Evolutionary conservation across 1,284 basidiomycete species (phyloP), one percentile per base, ranked within the genome.

Genomic region (Somion occarium): DNA sequence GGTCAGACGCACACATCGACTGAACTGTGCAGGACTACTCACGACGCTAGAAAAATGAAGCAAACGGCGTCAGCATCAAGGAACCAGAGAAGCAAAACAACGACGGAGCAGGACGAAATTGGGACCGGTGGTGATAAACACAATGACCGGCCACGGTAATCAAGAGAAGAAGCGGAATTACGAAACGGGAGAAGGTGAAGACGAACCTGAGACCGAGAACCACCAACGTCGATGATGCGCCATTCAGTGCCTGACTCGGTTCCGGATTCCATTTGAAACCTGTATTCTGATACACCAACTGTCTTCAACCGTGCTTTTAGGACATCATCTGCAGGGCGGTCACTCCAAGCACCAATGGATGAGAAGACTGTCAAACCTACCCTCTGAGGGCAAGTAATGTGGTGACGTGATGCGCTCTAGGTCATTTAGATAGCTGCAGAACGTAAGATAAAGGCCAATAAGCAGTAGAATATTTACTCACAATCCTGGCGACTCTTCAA

Each of bases 161-260:
- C 44, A 22, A 45, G 43, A 24, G 58, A 60, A 72, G 27, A 50
- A 37, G 37, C 30, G 25, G 38, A 38, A 48, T 48, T 46, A 53
- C 37, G 42, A 24, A 26, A n/a, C 25, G 34, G 45, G 46, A 48
- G 22, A 53, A 45, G 50, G 50, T 48, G 7, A 49, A 42, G 51
- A 70, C 80, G 55, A 62, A 84, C 83, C 75, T 86, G 83, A 61
- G 82, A 84, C 56, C 87, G 73, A 58, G 83, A 85, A 39, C 87
- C 87, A 18, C 88, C 87, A 38, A 90, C 88, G 59, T 90, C 87
- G 41, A 88, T 79, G 56, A 90, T 88, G 50, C 85, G 75, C 87
- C 87, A 90, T 61, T 89, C 85, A 1, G 83, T 82, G 2, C 84
- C 86, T 52, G 75, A 78, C 58, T 88, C 85, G 49, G 81, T 71